Evolutionary conservation across 306 rosid genomes (phyloP), one percentile per base, ranked within the genome.

Genomic region (Cyclanthera cordifolia): DNA sequence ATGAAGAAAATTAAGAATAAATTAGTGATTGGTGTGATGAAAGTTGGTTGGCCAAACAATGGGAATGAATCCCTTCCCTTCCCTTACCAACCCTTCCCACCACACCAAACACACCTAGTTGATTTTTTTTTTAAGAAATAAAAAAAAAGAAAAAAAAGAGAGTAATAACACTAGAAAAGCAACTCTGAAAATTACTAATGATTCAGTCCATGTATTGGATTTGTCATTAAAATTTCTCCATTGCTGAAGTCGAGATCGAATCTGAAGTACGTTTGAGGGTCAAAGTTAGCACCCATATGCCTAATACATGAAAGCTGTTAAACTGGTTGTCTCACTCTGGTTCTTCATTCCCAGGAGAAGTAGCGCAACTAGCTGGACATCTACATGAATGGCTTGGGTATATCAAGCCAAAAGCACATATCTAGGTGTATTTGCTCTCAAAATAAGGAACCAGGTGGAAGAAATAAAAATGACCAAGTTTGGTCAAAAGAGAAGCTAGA

Each of bases 231-330:
- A 49, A 63, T 74, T 43, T 72, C 83, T 84, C 88, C 89, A 87
- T 21, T 21, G 95, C 48, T 47, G 73, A 47, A 87, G 82, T 41
- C 72, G 65, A 30, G 82, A 79, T 28, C 86, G 89, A 53, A 82
- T 76, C 50, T 79, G 78, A 59, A 71, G 70, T 69, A 87, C 84
- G 72, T 85, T 75, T 75, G 23, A 30, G 23, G 16, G 41, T 7
- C 46, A 8, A 30, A 58, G 46, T 58, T 30, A n/a, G 24, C 4
- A 58, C 19, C 45, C 66, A 30, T 57, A 57, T 30, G 43, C 10
- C n/a, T 58, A 2, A 16, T 51, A 17, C 54, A 17, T 4, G 46
- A 58, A 56, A 41, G 66, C 46, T 32, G 46, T 30, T 8, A 23
- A 16, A 30, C 15, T 8, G 46, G 46, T 27, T 14, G 61, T 56